Evolutionary conservation across 2,329 filamentous ascomycete species (phyloP).

Genomic region (Fusarium albidum): DNA sequence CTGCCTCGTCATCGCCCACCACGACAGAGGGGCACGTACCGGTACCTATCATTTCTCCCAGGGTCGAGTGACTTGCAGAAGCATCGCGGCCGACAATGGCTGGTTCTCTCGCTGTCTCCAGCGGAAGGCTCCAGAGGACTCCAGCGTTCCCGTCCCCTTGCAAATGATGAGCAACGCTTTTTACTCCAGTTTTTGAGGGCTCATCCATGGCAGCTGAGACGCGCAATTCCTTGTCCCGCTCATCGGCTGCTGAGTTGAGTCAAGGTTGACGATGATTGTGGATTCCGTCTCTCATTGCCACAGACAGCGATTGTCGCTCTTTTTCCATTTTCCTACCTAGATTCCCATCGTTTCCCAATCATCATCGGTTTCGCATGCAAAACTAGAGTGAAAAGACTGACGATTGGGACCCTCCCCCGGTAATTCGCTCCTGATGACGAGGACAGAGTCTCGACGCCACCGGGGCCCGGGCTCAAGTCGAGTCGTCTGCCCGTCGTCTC

Average conservation of each 20-base stretch:
- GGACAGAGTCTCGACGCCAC: conserved; percentile 28
- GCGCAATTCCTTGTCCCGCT: conserved; percentile 23
- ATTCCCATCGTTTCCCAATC: conserved; percentile 27
- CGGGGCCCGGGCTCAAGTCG: conserved; percentile 11
- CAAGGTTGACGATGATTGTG: conserved; percentile 7
- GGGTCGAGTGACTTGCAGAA: conserved; percentile 37
- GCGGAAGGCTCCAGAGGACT: conserved; percentile 7
- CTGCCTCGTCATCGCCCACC: conserved; percentile 52
- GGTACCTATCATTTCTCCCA: conserved; percentile 34
- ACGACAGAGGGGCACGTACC: conserved; percentile 37
- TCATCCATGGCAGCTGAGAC: conserved; percentile 2
- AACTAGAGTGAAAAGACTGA: conserved; percentile 12
- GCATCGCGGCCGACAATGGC: conserved; percentile 11
- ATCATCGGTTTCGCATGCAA: not conserved
- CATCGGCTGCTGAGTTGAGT: conserved; percentile 25
- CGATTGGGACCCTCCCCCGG: conserved; percentile 6
- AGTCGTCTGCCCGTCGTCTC: conserved; percentile 3
- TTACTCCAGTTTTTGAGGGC: conserved; percentile 13
- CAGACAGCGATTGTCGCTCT: conserved; percentile 28
- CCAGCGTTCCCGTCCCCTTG: conserved; percentile 16
- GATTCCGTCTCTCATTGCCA: conserved; percentile 21
- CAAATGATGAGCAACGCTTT: too few relatives aligned
- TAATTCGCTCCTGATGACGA: conserved; percentile 31
- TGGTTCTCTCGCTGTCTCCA: conserved; percentile 19
- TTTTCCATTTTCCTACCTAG: conserved; percentile 26